Percentiles rank a stretch among this genome's conserved stretches.
These are phyloP conservation scores for Isatis tinctoria DNA, from an alignment of 345 rosid genomes.

Conservation along the genomic window DNA sequence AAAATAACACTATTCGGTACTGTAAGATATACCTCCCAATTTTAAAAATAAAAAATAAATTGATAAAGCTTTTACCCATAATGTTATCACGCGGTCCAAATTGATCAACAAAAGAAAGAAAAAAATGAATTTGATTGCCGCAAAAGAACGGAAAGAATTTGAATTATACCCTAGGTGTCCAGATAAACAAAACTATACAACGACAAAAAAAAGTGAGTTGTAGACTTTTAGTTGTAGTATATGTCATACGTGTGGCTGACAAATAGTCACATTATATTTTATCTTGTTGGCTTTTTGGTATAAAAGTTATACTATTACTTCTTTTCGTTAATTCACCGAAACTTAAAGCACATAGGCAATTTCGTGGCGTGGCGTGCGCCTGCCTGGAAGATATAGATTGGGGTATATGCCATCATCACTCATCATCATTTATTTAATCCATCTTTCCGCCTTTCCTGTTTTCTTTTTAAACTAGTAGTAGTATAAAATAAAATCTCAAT, in stretches of 20 bases:
- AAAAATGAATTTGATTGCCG: not conserved
- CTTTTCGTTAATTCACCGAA: not conserved
- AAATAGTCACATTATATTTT: not conserved
- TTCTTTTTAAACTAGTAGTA: not conserved
- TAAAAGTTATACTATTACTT: not conserved
- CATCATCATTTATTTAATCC: not conserved
- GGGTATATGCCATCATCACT: not conserved
- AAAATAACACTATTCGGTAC: not conserved
- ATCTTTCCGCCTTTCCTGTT: not conserved
- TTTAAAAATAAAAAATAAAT: too few species aligned
- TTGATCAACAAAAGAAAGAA: not conserved
- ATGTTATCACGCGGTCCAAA: not conserved
- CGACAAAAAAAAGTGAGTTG: not conserved
- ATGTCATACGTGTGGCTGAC: constrained; percentile 6
- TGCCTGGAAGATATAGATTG: not conserved
- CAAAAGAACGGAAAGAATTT: not conserved
- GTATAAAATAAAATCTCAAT: not conserved
- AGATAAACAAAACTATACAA: not conserved
- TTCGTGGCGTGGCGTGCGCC: not conserved
- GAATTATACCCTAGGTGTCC: not conserved
- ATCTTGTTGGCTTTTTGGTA: not conserved
- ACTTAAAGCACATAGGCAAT: not conserved
- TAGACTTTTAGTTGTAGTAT: not conserved
- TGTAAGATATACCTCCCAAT: not conserved
- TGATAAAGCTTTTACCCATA: not conserved